Conservation (phyloP, 257 asterid genomes). For the Penstemon barbatus region DNA sequence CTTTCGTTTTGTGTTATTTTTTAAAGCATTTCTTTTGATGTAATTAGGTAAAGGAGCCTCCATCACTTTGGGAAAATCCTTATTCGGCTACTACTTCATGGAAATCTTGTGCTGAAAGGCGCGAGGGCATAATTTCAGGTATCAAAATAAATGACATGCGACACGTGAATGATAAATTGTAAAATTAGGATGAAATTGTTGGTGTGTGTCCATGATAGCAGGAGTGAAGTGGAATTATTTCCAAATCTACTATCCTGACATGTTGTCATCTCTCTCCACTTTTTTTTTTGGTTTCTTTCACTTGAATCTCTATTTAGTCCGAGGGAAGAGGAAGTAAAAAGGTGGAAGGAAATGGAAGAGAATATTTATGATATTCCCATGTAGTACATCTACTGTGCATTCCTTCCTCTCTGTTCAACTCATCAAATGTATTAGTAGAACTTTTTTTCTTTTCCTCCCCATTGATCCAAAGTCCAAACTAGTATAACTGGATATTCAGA, state of each 20-base stretch:
- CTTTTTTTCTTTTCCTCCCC: neutral
- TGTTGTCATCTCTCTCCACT: neutral
- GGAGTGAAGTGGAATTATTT: neutral
- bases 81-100: constrained; percentile 93
- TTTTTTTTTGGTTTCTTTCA: neutral
- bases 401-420: neutral
- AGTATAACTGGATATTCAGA: neutral
- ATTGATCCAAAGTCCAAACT: neutral
- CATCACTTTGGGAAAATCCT: constrained; percentile 98
- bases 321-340: neutral
- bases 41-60: constrained; percentile 79
- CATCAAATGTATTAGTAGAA: neutral
- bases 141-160: constrained; percentile 9
- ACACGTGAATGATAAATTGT: neutral
- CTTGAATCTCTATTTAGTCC: neutral
- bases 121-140: constrained; percentile 75
- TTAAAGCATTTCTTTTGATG: constrained; percentile 15
- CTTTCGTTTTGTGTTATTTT: constrained; percentile 22
- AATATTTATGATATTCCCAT: neutral
- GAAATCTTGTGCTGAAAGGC: constrained; percentile 94
- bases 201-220: constrained; percentile 1
- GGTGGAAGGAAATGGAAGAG: neutral
- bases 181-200: constrained; percentile 1
- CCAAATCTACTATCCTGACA: too few relatives aligned
- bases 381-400: neutral